Evolutionary conservation across 371 early-diverging fungal species (phyloP), one percentile per base, ranked within the genome.

Genomic region (Mucor ambiguus): DNA sequence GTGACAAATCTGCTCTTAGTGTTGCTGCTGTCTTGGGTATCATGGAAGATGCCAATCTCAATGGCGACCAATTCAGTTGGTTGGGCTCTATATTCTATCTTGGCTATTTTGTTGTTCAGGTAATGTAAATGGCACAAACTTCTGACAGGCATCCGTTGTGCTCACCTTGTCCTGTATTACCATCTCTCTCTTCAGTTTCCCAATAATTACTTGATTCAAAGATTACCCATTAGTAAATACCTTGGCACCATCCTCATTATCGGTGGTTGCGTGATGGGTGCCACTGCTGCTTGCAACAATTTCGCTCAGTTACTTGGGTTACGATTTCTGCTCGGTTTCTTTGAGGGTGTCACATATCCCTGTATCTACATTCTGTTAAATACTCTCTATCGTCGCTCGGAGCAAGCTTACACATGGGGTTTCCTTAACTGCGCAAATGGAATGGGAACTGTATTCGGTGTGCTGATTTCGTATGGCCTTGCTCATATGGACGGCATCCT

Each of bases 1-100:
- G 72, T 29, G 81, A 81, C 41, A 81, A 81, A 66, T 71, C 81
- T 20, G 70, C 75, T 29, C 44, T 81, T 18, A 73, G 72, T 38
- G 65, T 72, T 43, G 76, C 73, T 28, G 72, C 76, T 43, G 75
- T 81, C 1, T 54, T 78, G 14, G 78, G 81, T 11, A 66, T 81
- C 29, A 68, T 66, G 8, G 38, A 63, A 8, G 81, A 81, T 32
- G 60, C 70, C 8, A 22, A 67, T 6, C 38, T 77, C 10, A 43
- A 52, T 22, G 74, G 66, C 1, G 54, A 48, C 28, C 69, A 78
- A 24, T 81, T 70, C 46, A 69, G 68, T 54, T 76, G 61, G 76
- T 28, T 77, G 14, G 68, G 78, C 1, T 70, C 81, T 2, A 67
- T 81, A 7, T 78, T 81, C 20, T 78, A 78, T 32, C 14, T 78